These are phyloP conservation scores for Elaeagnus macrophylla DNA, from an alignment of 306 rosid species.

Conservation along the genomic window DNA sequence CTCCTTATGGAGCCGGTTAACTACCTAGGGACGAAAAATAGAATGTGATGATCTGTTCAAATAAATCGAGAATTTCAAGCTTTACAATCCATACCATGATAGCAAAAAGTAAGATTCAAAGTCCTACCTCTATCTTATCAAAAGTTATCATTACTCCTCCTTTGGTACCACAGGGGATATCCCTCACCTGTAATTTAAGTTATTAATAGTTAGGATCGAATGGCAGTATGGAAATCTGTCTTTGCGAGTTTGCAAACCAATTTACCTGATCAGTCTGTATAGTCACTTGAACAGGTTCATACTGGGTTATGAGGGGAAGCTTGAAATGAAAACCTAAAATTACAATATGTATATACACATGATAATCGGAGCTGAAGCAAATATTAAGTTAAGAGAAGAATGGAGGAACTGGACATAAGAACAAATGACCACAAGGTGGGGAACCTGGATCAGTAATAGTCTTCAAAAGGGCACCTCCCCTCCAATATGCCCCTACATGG, in stretches of 20 bases:
- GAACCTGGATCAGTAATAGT: slow-evolving; percentile 75
- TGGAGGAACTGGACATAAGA: not conserved
- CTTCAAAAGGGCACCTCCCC: slow-evolving; percentile 89
- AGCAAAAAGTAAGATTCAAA: not conserved
- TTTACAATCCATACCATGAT: not conserved
- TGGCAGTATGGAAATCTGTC: slow-evolving; percentile 11
- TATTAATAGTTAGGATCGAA: not conserved
- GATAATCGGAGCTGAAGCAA: not conserved
- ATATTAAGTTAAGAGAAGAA: not conserved
- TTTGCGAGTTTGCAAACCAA: slow-evolving; percentile 8
- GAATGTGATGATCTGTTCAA: slow-evolving; percentile 3
- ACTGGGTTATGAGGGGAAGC: slow-evolving; percentile 73
- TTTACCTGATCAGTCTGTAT: slow-evolving; percentile 77
- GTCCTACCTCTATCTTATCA: slow-evolving; percentile 74
- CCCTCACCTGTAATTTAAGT: slow-evolving; percentile 51
- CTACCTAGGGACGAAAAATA: slow-evolving; percentile 47
- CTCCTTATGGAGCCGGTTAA: slow-evolving; percentile 69
- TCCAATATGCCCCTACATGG: slow-evolving; percentile 93
- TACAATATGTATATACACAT: slow-evolving; percentile 6
- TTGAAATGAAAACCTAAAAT: slow-evolving; percentile 77
- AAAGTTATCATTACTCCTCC: slow-evolving; percentile 90
- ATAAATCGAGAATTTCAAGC: slow-evolving; percentile 8
- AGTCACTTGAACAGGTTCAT: slow-evolving; percentile 85
- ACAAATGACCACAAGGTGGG: no score
- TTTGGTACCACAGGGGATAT: slow-evolving; percentile 92